Evolutionary conservation across 2,329 filamentous ascomycete genomes (phyloP).

Genomic region (Fusarium continuum): DNA sequence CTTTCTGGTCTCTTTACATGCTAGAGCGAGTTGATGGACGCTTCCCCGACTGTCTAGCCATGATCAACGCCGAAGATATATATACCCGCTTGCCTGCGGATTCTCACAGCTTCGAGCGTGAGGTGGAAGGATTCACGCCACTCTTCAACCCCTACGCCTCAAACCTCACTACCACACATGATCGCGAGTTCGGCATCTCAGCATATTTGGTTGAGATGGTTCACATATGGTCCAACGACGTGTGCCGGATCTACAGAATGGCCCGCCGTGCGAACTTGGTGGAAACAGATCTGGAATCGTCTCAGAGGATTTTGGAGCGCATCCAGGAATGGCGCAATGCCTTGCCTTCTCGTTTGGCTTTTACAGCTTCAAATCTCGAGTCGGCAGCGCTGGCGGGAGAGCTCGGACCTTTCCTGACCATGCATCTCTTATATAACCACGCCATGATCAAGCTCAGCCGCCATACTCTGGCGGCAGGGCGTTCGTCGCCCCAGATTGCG

Average conservation of each 20-base stretch:
- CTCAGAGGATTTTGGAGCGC: constrained; percentile 59
- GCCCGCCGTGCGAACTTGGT: constrained; percentile 43
- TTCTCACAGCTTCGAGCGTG: constrained; percentile 68
- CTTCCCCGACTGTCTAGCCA: constrained; percentile 61
- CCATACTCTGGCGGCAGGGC: constrained; percentile 56
- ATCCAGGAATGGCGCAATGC: constrained; percentile 67
- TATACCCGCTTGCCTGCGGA: constrained; percentile 73
- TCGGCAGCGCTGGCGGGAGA: constrained; percentile 62
- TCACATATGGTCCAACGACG: constrained; percentile 71
- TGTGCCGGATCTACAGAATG: constrained; percentile 63
- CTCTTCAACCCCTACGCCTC: constrained; percentile 64
- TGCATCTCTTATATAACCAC: constrained; percentile 74
- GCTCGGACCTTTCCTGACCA: constrained; percentile 67
- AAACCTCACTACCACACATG: constrained; percentile 28
- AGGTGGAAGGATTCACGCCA: constrained; percentile 65
- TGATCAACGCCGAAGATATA: constrained; percentile 71
- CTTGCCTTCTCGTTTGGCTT: constrained; percentile 64
- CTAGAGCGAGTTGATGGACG: constrained; percentile 73
- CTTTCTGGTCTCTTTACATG: constrained; percentile 76
- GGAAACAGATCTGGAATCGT: constrained; percentile 43
- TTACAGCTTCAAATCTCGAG: constrained; percentile 66
- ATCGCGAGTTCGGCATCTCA: constrained; percentile 59
- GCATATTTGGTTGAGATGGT: constrained; percentile 70
- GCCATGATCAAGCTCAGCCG: constrained; percentile 72
- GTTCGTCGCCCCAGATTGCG: constrained; percentile 53